These are phyloP conservation scores for Cylindrodendrum hubeiense DNA, from an alignment of 2,329 filamentous ascomycete species.

Conservation along the genomic window DNA sequence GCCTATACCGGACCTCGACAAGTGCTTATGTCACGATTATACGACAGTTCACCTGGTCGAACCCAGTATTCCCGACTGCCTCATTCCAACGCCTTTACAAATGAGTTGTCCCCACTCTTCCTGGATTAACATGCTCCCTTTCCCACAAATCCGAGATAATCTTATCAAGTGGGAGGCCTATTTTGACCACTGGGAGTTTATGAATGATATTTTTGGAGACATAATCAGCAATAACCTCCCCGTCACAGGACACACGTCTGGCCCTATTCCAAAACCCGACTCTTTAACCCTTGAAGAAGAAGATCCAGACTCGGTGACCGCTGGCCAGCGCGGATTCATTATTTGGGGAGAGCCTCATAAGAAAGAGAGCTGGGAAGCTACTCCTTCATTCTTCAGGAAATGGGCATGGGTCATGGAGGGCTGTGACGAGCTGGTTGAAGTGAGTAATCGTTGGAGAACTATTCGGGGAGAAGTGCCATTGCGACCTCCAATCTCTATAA, in stretches of 20 bases:
- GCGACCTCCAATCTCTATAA: too few species aligned
- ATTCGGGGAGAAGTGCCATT: slow-evolving; percentile 10
- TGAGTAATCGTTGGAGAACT: slow-evolving; percentile 16
- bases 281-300: too few species aligned
- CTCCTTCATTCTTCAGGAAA: slow-evolving; percentile 15
- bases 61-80: too few species aligned
- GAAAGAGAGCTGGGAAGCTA: slow-evolving; percentile 24
- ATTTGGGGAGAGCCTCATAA: slow-evolving; percentile 29
- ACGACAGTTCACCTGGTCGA: too few species aligned
- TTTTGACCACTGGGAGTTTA: not conserved
- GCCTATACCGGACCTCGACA: too few species aligned
- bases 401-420: slow-evolving; percentile 22
- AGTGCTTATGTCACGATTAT: too few species aligned
- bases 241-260: too few species aligned
- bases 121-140: not conserved
- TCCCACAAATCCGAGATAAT: not conserved
- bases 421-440: slow-evolving; percentile 10
- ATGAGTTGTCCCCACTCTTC: too few species aligned
- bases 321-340: slow-evolving; percentile 5
- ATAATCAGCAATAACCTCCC: not conserved
- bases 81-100: too few species aligned
- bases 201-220: slow-evolving; percentile 24
- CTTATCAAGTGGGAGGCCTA: not conserved
- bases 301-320: not conserved
- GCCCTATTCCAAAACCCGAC: too few species aligned